Conservation (phyloP, 768 basidiomycete species). For the Pleurotus salmoneostramineus region DNA sequence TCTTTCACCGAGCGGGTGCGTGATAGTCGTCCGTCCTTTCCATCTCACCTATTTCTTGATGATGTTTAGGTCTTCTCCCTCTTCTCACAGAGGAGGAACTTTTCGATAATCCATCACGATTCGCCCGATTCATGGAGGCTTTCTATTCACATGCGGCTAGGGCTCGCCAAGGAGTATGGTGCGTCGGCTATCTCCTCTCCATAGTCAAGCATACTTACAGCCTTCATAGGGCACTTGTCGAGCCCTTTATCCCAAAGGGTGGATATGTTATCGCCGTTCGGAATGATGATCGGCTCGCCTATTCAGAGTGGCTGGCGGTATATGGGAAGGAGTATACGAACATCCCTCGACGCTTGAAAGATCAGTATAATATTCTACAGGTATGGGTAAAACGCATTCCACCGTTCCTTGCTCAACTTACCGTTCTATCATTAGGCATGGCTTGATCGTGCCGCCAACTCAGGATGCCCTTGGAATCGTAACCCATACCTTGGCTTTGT, state of each 20-base stretch:
- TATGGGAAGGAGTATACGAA: background rate
- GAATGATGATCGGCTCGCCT: constrained; percentile 8
- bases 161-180: background rate
- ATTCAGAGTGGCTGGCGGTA: constrained; percentile 4
- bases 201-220: background rate
- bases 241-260: constrained; percentile 4
- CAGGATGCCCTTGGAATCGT: too few species aligned
- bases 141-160: background rate
- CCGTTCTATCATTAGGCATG: too few species aligned
- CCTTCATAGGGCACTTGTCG: background rate
- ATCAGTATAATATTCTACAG: background rate
- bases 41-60: background rate
- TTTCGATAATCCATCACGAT: constrained; percentile 9
- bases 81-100: constrained; percentile 10
- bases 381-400: background rate
- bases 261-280: background rate
- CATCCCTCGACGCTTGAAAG: background rate
- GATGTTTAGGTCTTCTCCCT: background rate
- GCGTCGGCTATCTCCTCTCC: background rate
- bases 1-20: constrained; percentile 5
- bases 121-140: constrained; percentile 8
- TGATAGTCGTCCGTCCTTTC: background rate
- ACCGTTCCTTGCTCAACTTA: background rate
- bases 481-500: too few species aligned
- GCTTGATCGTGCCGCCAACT: too few species aligned